Percentiles rank a stretch among this genome's conserved stretches.
Conservation (phyloP, 345 rosid species). For the Clausena lansium region DNA sequence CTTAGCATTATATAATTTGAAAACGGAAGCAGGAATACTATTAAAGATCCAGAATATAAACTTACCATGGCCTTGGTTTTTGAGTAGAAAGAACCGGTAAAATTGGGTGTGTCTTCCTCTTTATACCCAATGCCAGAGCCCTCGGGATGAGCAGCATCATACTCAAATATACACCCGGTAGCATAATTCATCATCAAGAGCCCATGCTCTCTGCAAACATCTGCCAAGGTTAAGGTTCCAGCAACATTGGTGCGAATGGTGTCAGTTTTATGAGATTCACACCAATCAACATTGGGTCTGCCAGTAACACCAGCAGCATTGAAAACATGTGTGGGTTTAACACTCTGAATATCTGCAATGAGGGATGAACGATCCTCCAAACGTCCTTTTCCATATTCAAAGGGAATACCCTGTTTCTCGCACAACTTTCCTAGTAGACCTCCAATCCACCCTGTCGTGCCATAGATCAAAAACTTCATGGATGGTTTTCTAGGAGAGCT, state of each 20-base stretch:
- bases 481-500: constrained; percentile 45
- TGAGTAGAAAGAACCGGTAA: constrained; percentile 81
- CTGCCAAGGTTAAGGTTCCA: constrained; percentile 83
- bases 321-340: constrained; percentile 83
- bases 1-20: not conserved
- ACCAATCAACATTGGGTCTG: constrained; percentile 95
- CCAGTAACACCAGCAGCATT: constrained; percentile 96
- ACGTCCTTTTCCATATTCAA: constrained; percentile 83
- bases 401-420: constrained; percentile 71
- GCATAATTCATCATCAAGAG: constrained; percentile 82
- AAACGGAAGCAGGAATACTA: not conserved
- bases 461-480: constrained; percentile 78
- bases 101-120: constrained; percentile 80
- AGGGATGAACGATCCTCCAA: constrained; percentile 73
- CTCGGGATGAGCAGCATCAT: constrained; percentile 72
- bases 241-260: constrained; percentile 85
- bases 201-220: constrained; percentile 74
- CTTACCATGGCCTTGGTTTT: constrained; percentile 86
- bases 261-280: constrained; percentile 86
- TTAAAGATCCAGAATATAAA: not conserved
- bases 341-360: constrained; percentile 57
- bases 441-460: constrained; percentile 92
- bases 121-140: constrained; percentile 81
- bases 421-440: constrained; percentile 78
- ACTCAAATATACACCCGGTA: constrained; percentile 92